Percentiles rank a stretch among this genome's conserved stretches.
These are phyloP conservation scores for Rhodotorula sp. DNA, from an alignment of 1,284 basidiomycete species.

Conservation along the genomic window DNA sequence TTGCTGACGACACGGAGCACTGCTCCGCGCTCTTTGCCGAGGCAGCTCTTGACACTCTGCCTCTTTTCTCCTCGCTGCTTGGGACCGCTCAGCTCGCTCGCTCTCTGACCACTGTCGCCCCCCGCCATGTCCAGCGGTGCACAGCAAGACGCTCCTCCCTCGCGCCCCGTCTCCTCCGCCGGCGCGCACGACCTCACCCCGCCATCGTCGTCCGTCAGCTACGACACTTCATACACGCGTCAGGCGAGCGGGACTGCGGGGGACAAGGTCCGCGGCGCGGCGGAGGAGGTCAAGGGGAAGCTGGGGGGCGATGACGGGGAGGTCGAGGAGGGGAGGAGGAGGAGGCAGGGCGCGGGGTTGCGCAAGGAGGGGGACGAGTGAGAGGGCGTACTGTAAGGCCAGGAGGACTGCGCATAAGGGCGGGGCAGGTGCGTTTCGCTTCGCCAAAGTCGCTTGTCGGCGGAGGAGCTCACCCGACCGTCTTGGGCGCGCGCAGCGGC, in stretches of 20 bases:
- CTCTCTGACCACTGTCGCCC: too few species aligned
- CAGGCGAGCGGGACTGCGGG: background rate
- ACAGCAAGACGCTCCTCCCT: background rate
- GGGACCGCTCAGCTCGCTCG: too few species aligned
- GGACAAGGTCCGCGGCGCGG: background rate
- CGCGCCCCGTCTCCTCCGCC: background rate
- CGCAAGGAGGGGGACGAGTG: background rate
- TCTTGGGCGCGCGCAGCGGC: too few species aligned
- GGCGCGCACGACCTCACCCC: conserved; percentile 5
- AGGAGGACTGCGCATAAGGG: background rate
- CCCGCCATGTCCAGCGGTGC: too few species aligned
- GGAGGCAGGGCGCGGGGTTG: background rate
- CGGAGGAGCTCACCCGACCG: too few species aligned
- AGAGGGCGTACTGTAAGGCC: background rate
- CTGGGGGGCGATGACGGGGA: background rate
- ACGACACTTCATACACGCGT: background rate
- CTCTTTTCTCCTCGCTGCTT: too few species aligned
- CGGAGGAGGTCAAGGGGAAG: background rate
- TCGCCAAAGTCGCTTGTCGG: too few species aligned
- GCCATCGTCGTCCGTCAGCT: background rate
- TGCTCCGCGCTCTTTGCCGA: too few species aligned
- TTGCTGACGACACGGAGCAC: too few species aligned
- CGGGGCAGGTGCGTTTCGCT: background rate
- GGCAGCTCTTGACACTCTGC: too few species aligned
- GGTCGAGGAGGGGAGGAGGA: background rate